Percentiles rank a stretch among this genome's conserved stretches.
Evolutionary conservation across 78 protist species (phyloP).

Genomic region (Chrysochromulina tobinii): DNA sequence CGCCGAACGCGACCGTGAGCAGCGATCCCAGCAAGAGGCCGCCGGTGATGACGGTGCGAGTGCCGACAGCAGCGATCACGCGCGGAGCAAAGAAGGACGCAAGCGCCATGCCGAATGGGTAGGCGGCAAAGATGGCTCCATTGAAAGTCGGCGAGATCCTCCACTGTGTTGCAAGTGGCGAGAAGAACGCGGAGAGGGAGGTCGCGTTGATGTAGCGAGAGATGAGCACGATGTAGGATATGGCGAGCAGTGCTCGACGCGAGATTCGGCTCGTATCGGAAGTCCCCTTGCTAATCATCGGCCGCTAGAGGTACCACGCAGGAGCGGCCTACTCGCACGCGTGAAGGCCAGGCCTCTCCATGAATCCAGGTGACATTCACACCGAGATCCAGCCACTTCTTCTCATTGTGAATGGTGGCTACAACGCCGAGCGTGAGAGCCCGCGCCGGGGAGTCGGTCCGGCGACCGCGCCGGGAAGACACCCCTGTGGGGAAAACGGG

Average conservation of each 20-base stretch:
- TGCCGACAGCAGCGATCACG: background rate
- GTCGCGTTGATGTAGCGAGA: constrained; percentile 20
- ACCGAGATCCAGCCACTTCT: no score
- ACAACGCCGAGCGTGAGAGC: no score
- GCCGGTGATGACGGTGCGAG: background rate
- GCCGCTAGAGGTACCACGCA: no score
- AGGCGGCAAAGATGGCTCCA: constrained; percentile 37
- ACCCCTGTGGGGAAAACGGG: no score
- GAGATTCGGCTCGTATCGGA: background rate
- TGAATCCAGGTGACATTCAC: no score
- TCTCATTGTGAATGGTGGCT: no score
- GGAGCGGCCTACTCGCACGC: no score
- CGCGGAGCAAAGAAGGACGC: background rate
- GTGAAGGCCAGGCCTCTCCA: no score
- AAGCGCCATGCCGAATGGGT: constrained; percentile 40
- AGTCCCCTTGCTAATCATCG: no score
- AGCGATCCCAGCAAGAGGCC: constrained; percentile 7
- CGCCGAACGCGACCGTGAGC: constrained; percentile 13
- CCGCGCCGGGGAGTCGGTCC: no score
- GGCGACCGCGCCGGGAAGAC: no score
- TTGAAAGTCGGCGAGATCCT: background rate
- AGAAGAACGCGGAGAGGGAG: constrained; percentile 28
- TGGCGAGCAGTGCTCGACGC: background rate
- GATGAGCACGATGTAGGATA: background rate
- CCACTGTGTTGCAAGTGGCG: background rate